These are phyloP conservation scores for Batkoa obscura DNA, from an alignment of 371 early-diverging fungal genomes.

Conservation along the genomic window DNA sequence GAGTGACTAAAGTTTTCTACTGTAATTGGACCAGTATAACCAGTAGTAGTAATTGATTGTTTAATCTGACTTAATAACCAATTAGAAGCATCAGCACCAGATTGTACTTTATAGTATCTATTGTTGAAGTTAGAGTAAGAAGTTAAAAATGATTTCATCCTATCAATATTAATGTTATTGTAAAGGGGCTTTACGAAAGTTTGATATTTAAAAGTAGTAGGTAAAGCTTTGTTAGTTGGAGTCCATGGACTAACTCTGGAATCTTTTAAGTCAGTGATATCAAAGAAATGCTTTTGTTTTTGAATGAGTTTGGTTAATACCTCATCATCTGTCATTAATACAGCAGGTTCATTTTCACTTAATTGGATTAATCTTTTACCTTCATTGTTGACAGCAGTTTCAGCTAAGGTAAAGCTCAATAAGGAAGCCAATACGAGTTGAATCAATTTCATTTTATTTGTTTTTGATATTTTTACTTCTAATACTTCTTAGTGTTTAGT, in stretches of 20 bases:
- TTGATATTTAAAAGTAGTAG: background rate
- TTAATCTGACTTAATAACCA: background rate
- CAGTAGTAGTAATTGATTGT: no score
- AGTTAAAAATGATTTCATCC: background rate
- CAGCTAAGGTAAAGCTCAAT: no score
- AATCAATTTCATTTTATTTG: no score
- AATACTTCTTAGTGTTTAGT: no score
- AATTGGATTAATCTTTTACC: no score
- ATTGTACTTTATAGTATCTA: background rate
- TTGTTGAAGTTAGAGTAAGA: slow-evolving; percentile 10
- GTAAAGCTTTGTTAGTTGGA: background rate
- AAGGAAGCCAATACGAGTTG: no score
- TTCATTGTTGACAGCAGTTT: no score
- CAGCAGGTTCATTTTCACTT: no score
- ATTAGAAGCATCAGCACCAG: background rate
- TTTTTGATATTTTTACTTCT: no score
- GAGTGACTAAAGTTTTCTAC: slow-evolving; percentile 23
- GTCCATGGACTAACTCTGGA: background rate
- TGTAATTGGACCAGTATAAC: background rate
- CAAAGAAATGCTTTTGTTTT: background rate
- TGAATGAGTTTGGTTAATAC: background rate
- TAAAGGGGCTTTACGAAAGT: background rate
- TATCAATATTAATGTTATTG: background rate
- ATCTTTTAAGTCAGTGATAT: background rate
- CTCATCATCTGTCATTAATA: no score